Base-by-base conservation (phyloP, 179 eudicot genomes). In the Actinidia chinensis region DNA sequence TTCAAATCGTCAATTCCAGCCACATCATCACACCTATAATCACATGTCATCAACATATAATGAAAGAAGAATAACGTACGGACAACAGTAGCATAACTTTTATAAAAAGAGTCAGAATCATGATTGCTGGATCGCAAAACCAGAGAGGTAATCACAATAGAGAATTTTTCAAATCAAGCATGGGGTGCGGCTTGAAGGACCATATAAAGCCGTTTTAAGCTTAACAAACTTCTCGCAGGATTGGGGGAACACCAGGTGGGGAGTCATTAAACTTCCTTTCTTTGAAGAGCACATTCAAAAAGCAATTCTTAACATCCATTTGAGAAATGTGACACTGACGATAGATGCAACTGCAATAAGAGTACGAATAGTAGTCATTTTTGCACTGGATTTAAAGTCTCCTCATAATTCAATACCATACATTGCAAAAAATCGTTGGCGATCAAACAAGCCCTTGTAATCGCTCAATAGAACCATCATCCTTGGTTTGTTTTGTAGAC, bases 251-350 rank as follows among this genome's bases (percentile, higher is more conserved):
- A n/a, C n/a, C n/a, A n/a, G n/a, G n/a, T n/a, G n/a, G n/a, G n/a
- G n/a, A n/a, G n/a, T n/a, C n/a, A n/a, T n/a, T n/a, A n/a, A n/a
- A n/a, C n/a, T n/a, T n/a, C n/a, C n/a, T n/a, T n/a, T n/a, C n/a
- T n/a, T n/a, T n/a, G n/a, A n/a, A n/a, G n/a, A n/a, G n/a, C n/a
- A n/a, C n/a, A n/a, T n/a, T n/a, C n/a, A n/a, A n/a, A n/a, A n/a
- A n/a, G n/a, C n/a, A n/a, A 67, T 42, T 67, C 8, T 42, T 68
- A 68, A 68, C 52, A 42, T 68, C 51, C 25, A 68, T 6, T 52
- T 68, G 52, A 68, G 52, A 68, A 18, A 68, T 17, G 6, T 18
- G 51, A n/a, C 72, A 51, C 2, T 68, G 12, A n/a, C 12, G 52
- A 43, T 9, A 42, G 52, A 42, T 4, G 51, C 72, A 17, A 68